Percentiles rank a stretch among this genome's conserved stretches.
These are phyloP conservation scores for Oryza punctata DNA, from an alignment of 176 grass and related monocot genomes.

Conservation along the genomic window DNA sequence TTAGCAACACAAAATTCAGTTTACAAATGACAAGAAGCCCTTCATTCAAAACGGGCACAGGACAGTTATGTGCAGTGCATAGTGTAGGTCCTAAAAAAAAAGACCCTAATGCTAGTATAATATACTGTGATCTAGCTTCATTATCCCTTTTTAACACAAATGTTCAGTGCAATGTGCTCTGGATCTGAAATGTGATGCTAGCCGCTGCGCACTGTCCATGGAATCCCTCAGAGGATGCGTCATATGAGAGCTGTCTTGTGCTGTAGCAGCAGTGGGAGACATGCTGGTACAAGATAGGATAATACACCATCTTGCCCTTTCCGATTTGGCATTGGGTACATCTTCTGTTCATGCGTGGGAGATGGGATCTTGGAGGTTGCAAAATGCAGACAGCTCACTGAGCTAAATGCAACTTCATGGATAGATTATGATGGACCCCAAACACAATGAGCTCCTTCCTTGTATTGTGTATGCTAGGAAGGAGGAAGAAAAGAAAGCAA, in stretches of 20 bases:
- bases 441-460: neutral
- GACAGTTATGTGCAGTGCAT: neutral
- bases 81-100: neutral
- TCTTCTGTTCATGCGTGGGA: neutral
- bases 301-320: neutral
- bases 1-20: neutral
- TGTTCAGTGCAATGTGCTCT: neutral
- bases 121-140: neutral
- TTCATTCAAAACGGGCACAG: neutral
- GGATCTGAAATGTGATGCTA: constrained; percentile 9
- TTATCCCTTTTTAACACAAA: neutral
- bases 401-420: neutral
- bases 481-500: neutral
- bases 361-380: constrained; percentile 33
- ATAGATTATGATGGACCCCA: neutral
- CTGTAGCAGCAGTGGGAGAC: constrained; percentile 48
- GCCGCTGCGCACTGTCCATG: constrained; percentile 1
- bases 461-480: neutral
- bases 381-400: constrained; percentile 15
- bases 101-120: neutral
- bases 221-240: constrained; percentile 13
- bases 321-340: neutral
- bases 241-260: constrained; percentile 52
- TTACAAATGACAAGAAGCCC: constrained; percentile 1
- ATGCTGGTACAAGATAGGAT: constrained; percentile 18